A percentile compares a stretch with the other conserved stretches of the same genome.
Evolutionary conservation across 1,284 basidiomycete species (phyloP).

Genomic region (Melanopsichium pennsylvanicum): DNA sequence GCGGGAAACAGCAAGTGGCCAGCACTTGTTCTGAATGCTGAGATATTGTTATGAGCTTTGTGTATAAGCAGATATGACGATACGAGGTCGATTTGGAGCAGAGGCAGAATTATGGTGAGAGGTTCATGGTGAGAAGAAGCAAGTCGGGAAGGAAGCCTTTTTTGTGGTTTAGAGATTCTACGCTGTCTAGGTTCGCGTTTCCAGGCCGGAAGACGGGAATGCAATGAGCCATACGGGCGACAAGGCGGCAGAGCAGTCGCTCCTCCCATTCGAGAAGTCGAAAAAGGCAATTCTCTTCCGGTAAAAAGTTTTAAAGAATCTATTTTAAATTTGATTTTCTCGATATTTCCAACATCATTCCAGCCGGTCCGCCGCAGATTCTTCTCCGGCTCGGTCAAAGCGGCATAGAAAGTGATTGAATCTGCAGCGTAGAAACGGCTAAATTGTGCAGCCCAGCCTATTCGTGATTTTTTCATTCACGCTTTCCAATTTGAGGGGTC

Average conservation of each 20-base stretch:
- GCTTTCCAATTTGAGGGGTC: no score
- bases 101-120: neutral
- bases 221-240: constrained; percentile 12
- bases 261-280: neutral
- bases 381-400: constrained; percentile 15
- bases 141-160: constrained; percentile 12
- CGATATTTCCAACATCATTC: neutral
- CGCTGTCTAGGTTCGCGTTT: neutral
- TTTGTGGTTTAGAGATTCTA: neutral
- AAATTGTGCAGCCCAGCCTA: no score
- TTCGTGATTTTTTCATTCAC: constrained; percentile 1
- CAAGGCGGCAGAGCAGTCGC: neutral
- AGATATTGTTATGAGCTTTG: neutral
- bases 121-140: constrained; percentile 15
- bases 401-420: constrained; percentile 19
- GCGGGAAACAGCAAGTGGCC: constrained; percentile 14
- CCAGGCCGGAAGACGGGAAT: constrained; percentile 36
- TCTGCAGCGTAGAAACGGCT: constrained; percentile 11
- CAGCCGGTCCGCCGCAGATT: constrained; percentile 1
- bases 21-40: constrained; percentile 8
- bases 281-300: neutral
- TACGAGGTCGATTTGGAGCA: neutral
- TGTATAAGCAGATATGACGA: no score
- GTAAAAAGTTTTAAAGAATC: constrained; percentile 10
- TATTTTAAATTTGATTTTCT: constrained; percentile 8